Base-by-base conservation (phyloP, 169 alveolate genomes). In the Eimeria tenella region DNA sequence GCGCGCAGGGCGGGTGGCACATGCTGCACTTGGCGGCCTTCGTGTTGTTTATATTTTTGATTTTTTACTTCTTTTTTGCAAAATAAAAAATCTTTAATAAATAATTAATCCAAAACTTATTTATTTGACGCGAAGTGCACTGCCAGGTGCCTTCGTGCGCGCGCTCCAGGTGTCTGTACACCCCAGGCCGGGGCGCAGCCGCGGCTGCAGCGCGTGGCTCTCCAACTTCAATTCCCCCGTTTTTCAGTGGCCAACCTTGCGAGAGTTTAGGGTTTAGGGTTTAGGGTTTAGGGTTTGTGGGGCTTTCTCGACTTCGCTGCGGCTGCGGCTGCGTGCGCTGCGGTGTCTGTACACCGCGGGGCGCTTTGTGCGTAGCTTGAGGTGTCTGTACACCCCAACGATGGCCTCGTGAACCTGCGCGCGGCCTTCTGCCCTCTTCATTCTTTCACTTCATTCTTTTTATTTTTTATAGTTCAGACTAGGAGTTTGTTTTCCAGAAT, bases 1-100 rank as follows among this genome's bases (percentile, higher is more conserved):
- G 42, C 42, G 42, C 42, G 55, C 86, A 90, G 94, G 94, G 90
- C 8, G 94, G 94, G 15, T 90, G 94, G 94, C 90, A 81, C 91
- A 77, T 84, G 71, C 86, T 84, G 49, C 86, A 90, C 73, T 83
- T 90, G 58, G 94, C 94, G 55, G 70, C 74, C 23, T 90, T 90
- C 65, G 94, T 90, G 6, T 13, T 90, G 42, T 75, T 90, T 49
- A 62, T 90, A 13, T 90, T 90, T 71, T 8, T 90, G 84, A 60
- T 90, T 15, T 90, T 90, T 71, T 90, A 90, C 71, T 90, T 90
- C 60, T 62, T 90, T 19, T 90, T 81, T 62, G 90, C 90, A 63
- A 82, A 82, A 74, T 82, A 58, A 81, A 7, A 17, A 58, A 2
- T 2, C 2, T 31, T 31, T 31, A 31, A 17, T 3, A 58, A 58